A percentile compares a stretch with the other conserved stretches of the same genome.
These are phyloP conservation scores for Pythium rishiriense DNA, from an alignment of 352 stramenopile genomes.

Conservation along the genomic window DNA sequence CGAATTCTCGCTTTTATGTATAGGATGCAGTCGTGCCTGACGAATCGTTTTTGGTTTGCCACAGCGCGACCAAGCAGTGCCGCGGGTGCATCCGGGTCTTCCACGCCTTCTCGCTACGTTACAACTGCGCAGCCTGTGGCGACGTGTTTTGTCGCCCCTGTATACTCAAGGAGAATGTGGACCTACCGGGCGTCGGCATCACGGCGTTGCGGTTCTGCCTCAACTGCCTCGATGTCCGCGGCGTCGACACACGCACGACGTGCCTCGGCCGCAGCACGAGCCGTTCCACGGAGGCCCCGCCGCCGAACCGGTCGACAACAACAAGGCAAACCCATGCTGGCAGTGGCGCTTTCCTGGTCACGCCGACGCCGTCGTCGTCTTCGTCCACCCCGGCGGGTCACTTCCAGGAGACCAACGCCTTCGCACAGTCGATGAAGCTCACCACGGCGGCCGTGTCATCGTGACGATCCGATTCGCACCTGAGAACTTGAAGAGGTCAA, in stretches of 20 bases:
- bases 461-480: too few species aligned
- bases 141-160: constrained; percentile 49
- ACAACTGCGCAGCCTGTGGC: constrained; percentile 55
- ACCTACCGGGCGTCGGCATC: constrained; percentile 10
- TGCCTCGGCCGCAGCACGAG: background rate
- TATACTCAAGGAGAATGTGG: constrained; percentile 27
- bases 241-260: background rate
- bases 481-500: too few species aligned
- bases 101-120: constrained; percentile 38
- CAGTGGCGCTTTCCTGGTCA: background rate
- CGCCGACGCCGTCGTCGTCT: too few species aligned
- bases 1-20: too few species aligned
- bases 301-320: background rate
- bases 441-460: too few species aligned
- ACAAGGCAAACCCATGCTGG: background rate
- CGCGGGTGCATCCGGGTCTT: constrained; percentile 35
- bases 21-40: too few species aligned
- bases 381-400: too few species aligned
- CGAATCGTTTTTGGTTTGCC: background rate
- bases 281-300: background rate
- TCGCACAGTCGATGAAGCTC: too few species aligned
- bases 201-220: constrained; percentile 2
- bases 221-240: constrained; percentile 7
- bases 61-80: background rate
- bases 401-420: too few species aligned